Conservation (phyloP, 2,329 filamentous ascomycete genomes). For the Zalaria sp. region DNA sequence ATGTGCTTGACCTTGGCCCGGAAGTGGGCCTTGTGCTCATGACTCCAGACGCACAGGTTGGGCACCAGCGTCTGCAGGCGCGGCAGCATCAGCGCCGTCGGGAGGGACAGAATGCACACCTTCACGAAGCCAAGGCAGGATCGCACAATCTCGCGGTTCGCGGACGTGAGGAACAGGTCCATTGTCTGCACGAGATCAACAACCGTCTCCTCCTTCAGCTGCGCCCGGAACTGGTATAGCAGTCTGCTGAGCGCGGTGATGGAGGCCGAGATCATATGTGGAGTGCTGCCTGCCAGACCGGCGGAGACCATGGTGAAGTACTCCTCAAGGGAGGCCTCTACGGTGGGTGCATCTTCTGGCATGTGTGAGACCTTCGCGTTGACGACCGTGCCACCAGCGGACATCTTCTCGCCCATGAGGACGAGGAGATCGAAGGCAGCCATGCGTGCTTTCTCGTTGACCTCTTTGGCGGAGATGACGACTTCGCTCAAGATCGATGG, state of each 20-base stretch:
- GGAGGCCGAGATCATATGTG: conserved; percentile 96
- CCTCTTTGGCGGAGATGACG: conserved; percentile 92
- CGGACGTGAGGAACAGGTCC: conserved; percentile 89
- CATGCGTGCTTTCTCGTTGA: conserved; percentile 86
- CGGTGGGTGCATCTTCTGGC: conserved; percentile 60
- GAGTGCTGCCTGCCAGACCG: conserved; percentile 79
- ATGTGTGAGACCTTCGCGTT: conserved; percentile 82
- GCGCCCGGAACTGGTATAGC: conserved; percentile 74
- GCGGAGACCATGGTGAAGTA: conserved; percentile 98
- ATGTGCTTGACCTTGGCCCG: conserved; percentile 98
- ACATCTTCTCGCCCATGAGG: conserved; percentile 73
- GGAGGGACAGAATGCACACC: conserved; percentile 78
- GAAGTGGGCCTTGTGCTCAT: conserved; percentile 96
- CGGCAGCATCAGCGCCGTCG: conserved; percentile 63
- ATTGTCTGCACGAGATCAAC: conserved; percentile 84
- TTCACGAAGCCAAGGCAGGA: conserved; percentile 94
- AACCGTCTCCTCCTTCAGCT: conserved; percentile 55
- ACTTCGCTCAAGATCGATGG: conserved; percentile 84
- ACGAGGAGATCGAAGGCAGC: conserved; percentile 84
- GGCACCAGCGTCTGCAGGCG: conserved; percentile 67
- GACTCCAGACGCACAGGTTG: conserved; percentile 88
- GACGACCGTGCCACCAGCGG: conserved; percentile 59
- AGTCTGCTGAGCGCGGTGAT: conserved; percentile 90
- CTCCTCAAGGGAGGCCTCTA: conserved; percentile 74
- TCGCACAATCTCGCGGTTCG: conserved; percentile 92